These are phyloP conservation scores for Tagetes erecta DNA, from an alignment of 129 eudicot genomes.

Conservation along the genomic window DNA sequence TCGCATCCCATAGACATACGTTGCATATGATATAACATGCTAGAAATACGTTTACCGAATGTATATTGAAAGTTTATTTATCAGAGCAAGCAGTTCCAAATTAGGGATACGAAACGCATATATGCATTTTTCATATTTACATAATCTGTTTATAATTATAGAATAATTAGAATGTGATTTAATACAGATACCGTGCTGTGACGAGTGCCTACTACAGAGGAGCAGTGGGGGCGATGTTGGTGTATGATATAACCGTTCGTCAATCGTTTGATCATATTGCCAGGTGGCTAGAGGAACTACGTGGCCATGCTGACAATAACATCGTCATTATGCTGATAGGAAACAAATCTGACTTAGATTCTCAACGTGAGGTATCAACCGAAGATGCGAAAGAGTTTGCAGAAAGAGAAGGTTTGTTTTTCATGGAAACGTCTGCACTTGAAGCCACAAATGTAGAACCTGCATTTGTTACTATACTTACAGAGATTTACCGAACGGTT, in stretches of 20 bases:
- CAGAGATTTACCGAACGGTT: constrained; percentile 70
- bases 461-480: constrained; percentile 60
- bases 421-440: constrained; percentile 92
- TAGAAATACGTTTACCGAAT: background rate
- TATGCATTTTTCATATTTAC: too few relatives aligned
- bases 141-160: too few relatives aligned
- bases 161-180: too few relatives aligned
- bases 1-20: too few relatives aligned
- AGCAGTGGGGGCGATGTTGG: constrained; percentile 91
- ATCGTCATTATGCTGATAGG: constrained; percentile 83
- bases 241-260: constrained; percentile 80
- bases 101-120: too few relatives aligned
- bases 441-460: constrained; percentile 82
- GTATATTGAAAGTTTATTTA: background rate
- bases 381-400: constrained; percentile 89
- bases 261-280: constrained; percentile 80
- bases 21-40: background rate
- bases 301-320: constrained; percentile 80
- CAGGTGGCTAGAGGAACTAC: constrained; percentile 81
- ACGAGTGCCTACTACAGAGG: constrained; percentile 97
- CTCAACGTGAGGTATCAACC: constrained; percentile 61
- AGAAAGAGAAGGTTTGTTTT: constrained; percentile 71
- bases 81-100: background rate
- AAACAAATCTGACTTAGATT: constrained; percentile 72
- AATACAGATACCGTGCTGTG: constrained; percentile 74